Conservation (phyloP, 495 filamentous ascomycete genomes). For the Hypomontagnella monticulosa region DNA sequence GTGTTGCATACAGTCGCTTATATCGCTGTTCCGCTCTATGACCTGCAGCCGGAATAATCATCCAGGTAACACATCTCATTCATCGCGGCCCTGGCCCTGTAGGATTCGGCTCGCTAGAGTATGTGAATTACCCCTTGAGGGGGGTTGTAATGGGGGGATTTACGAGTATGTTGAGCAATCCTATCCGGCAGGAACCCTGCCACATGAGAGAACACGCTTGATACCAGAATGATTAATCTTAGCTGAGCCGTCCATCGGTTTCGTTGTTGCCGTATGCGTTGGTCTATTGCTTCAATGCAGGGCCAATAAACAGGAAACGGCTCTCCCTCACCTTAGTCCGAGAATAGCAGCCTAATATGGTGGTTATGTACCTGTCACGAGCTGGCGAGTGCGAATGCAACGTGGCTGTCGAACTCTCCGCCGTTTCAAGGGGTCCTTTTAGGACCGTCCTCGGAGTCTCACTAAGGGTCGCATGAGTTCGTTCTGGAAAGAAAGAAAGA, state of each 20-base stretch:
- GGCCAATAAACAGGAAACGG: slow-evolving; percentile 32
- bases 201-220: neutral
- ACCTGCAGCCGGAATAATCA: slow-evolving; percentile 5
- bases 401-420: slow-evolving; percentile 21
- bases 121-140: slow-evolving; percentile 6
- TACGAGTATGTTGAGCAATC: slow-evolving; percentile 21
- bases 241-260: slow-evolving; percentile 8
- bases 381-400: slow-evolving; percentile 36
- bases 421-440: slow-evolving; percentile 29
- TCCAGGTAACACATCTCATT: neutral
- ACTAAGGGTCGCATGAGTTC: neutral
- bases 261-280: neutral
- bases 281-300: slow-evolving; percentile 1
- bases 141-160: slow-evolving; percentile 22
- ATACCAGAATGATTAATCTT: slow-evolving; percentile 22
- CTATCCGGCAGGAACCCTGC: slow-evolving; percentile 12
- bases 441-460: no score
- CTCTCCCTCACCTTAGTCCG: slow-evolving; percentile 7
- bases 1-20: neutral
- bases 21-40: neutral
- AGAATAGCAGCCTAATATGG: slow-evolving; percentile 34
- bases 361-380: slow-evolving; percentile 15
- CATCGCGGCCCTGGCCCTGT: slow-evolving; percentile 4
- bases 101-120: neutral
- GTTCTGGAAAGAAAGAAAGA: slow-evolving; percentile 33